These are phyloP conservation scores for Pittosporum tobira DNA, from an alignment of 129 eudicot genomes.

Conservation along the genomic window DNA sequence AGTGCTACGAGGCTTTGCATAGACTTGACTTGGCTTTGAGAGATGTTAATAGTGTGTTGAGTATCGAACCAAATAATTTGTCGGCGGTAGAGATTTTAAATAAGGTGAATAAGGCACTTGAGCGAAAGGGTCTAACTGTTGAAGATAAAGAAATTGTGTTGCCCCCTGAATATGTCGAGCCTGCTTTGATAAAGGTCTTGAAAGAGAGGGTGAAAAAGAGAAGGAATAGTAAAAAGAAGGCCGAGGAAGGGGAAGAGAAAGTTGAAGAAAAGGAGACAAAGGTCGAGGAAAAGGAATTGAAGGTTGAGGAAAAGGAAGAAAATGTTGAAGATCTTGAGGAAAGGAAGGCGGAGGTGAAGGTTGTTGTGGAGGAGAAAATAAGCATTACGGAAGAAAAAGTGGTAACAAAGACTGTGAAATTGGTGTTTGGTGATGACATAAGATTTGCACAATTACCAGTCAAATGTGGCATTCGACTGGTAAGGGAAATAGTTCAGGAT, in stretches of 20 bases:
- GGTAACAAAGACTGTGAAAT: constrained; percentile 56
- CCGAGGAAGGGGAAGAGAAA: constrained; percentile 24
- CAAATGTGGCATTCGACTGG: constrained; percentile 50
- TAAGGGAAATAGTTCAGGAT: constrained; percentile 67
- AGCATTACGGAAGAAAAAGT: constrained; percentile 47
- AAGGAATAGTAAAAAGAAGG: constrained; percentile 36
- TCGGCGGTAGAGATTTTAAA: constrained; percentile 56
- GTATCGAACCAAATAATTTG: constrained; percentile 70
- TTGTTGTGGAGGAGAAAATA: constrained; percentile 48
- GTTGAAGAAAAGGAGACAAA: constrained; percentile 31
- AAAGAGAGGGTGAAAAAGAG: constrained; percentile 43
- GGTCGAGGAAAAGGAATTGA: too few relatives aligned
- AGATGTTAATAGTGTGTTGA: constrained; percentile 66
- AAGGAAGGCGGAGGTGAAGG: constrained; percentile 48
- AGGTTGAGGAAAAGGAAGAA: constrained; percentile 24
- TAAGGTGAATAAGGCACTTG: constrained; percentile 45
- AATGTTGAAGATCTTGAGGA: constrained; percentile 26
- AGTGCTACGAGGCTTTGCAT: constrained; percentile 59
- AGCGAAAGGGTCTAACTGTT: constrained; percentile 35
- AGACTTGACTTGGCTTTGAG: constrained; percentile 66
- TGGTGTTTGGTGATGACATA: constrained; percentile 84
- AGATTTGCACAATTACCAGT: constrained; percentile 74
- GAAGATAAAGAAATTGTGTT: constrained; percentile 48
- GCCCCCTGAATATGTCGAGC: constrained; percentile 30
- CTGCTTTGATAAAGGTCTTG: constrained; percentile 21